Evolutionary conservation across 352 stramenopile species (phyloP).

Genomic region (Phytophthora chlamydospora): DNA sequence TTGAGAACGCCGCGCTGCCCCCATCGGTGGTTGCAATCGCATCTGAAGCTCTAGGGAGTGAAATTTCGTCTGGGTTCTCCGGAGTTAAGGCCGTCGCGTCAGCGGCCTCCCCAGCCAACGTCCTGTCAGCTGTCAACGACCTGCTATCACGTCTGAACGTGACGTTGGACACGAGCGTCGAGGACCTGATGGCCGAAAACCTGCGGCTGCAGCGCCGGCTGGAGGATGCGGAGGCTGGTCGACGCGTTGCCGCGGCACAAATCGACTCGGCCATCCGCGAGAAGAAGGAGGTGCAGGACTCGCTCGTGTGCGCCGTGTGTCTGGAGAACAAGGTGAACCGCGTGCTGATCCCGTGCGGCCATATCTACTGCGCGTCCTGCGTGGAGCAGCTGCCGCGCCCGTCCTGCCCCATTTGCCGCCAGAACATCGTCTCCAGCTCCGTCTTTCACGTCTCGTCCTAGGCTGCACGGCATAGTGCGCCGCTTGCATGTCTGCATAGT

Average conservation of each 20-base stretch:
- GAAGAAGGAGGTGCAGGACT: slow-evolving; percentile 77
- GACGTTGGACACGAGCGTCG: slow-evolving; percentile 66
- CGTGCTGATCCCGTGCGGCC: slow-evolving; percentile 82
- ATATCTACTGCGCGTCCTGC: slow-evolving; percentile 83
- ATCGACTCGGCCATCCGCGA: slow-evolving; percentile 75
- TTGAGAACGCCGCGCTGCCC: slow-evolving; percentile 19
- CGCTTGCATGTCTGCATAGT: too few species aligned
- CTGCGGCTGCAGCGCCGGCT: slow-evolving; percentile 64
- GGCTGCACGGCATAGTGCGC: neutral
- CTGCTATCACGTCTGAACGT: slow-evolving; percentile 73
- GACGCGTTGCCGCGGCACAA: slow-evolving; percentile 56
- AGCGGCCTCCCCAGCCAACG: slow-evolving; percentile 44
- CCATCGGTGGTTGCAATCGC: slow-evolving; percentile 35
- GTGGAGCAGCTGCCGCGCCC: slow-evolving; percentile 61
- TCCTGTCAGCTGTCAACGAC: slow-evolving; percentile 83
- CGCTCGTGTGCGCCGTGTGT: slow-evolving; percentile 80
- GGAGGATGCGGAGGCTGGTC: slow-evolving; percentile 67
- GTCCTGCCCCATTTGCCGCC: slow-evolving; percentile 75
- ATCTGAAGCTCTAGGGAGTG: slow-evolving; percentile 15
- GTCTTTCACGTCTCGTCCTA: slow-evolving; percentile 75
- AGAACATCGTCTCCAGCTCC: slow-evolving; percentile 64
- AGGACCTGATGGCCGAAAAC: slow-evolving; percentile 73
- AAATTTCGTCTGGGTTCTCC: slow-evolving; percentile 15
- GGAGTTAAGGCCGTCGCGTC: neutral
- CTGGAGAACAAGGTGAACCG: slow-evolving; percentile 83